Evolutionary conservation across 768 basidiomycete species (phyloP), one percentile per base, ranked within the genome.

Genomic region (Tephrocybe sp.): DNA sequence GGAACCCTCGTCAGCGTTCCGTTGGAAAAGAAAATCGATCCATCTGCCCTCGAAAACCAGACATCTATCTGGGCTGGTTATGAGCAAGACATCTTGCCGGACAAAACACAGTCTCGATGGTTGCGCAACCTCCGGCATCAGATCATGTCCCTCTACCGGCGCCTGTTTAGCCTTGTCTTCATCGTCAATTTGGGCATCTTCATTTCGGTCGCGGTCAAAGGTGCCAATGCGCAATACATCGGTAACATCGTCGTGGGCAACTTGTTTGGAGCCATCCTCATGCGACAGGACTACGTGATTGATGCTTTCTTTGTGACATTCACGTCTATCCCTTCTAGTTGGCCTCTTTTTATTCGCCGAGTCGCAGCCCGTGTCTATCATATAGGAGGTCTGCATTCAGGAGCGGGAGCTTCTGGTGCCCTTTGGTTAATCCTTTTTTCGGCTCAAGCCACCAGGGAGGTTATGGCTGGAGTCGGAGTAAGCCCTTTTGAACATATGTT

Each of bases 361-460:
- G 66, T 80, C 15, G 74, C 72, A 55, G 82, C 79, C 19, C 70
- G 80, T 27, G 81, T 83, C 1, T 84, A 82, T 52, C 78, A 80
- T 45, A 82, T 82, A 32, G 82, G 82, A 18, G 82, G 82, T 55
- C 64, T 83, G 24, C 82, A 84, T 57, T 81, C 79, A 7, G 81
- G 80, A 12, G 76, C 73, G 57, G 81, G 75, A 15, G 70, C 77
- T 13, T 80, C 80, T 16, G 80, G 79, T 1, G 62, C 76, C 0
- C 64, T 80, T 0, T 84, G 82, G 82, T 59, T 83, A 16, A 67
- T 72, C 30, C 60, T 77, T 1, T 78, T 80, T 56, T 69, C 75
- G 28, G 75, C 63, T 12, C 74, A 77, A 55, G 79, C 78, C 0
- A 81, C 82, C 0, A 73, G 69, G 52, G 79, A 82, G 57, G 53